Evolutionary conservation across 164 flowering plant species (phyloP).

Genomic region (Magnolia kwangsiensis): DNA sequence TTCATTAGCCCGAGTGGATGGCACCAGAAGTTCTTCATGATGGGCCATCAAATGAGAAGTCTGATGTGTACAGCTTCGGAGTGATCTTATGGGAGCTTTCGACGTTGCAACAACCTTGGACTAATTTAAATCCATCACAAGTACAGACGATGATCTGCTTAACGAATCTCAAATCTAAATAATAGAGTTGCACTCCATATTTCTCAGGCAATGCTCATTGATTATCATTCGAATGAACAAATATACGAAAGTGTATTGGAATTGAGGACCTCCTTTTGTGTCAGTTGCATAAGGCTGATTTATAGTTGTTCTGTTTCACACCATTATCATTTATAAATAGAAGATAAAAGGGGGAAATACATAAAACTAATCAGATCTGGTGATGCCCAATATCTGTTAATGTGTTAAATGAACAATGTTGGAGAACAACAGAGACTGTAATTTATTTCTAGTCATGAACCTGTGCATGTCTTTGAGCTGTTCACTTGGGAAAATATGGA

Average conservation of each 20-base stretch:
- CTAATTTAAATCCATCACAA: slow-evolving; percentile 85
- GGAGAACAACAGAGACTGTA: background rate
- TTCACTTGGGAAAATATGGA: too few species aligned
- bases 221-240: too few species aligned
- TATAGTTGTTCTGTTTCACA: too few species aligned
- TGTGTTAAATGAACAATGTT: background rate
- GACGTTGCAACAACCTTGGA: slow-evolving; percentile 89
- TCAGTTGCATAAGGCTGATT: background rate
- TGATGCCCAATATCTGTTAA: background rate
- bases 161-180: too few species aligned
- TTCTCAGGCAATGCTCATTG: too few species aligned
- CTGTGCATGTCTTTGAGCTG: too few species aligned
- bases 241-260: background rate
- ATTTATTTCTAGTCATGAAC: too few species aligned
- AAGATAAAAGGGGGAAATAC: background rate
- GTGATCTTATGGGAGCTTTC: slow-evolving; percentile 91
- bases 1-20: slow-evolving; percentile 92
- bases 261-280: background rate
- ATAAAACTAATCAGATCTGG: background rate
- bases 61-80: slow-evolving; percentile 91
- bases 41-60: slow-evolving; percentile 93
- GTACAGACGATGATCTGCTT: slow-evolving; percentile 26
- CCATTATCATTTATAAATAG: too few species aligned
- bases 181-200: too few species aligned
- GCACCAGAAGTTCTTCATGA: slow-evolving; percentile 98